These are phyloP conservation scores for Paraurostyla sp. DNA, from an alignment of 73 alveolate species.

Conservation along the genomic window DNA sequence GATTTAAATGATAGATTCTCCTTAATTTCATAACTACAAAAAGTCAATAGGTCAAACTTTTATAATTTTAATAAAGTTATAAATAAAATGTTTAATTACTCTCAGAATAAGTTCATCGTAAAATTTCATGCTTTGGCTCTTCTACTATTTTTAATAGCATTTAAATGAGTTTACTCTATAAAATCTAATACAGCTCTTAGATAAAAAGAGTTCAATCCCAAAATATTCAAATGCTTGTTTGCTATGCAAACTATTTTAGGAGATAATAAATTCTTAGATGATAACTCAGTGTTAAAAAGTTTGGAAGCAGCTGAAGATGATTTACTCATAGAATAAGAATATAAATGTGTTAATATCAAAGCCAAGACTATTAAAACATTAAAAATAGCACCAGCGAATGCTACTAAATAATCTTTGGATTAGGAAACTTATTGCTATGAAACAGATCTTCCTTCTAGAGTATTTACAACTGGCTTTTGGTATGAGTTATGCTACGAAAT, in stretches of 20 bases:
- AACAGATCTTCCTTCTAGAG: background rate
- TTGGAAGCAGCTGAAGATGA: background rate
- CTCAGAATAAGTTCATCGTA: background rate
- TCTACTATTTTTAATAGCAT: no score
- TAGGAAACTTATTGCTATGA: slow-evolving; percentile 16
- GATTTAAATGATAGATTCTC: no score
- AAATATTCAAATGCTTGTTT: slow-evolving; percentile 8
- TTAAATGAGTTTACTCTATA: no score
- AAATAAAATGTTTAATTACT: no score
- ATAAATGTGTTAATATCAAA: background rate
- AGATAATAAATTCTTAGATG: slow-evolving; percentile 12
- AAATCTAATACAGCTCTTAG: no score
- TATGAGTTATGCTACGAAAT: slow-evolving; percentile 50
- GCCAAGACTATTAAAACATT: background rate
- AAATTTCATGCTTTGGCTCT: no score
- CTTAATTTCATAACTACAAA: no score
- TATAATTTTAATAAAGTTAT: no score
- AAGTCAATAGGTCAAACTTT: no score
- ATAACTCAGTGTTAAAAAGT: slow-evolving; percentile 3
- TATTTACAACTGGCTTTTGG: slow-evolving; percentile 49
- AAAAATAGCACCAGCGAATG: background rate
- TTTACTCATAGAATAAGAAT: no score
- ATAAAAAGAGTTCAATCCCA: background rate
- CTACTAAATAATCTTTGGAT: background rate
- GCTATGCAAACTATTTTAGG: slow-evolving; percentile 28